Conservation (phyloP, 495 filamentous ascomycete species). For the Aspergillus funiculosus region DNA sequence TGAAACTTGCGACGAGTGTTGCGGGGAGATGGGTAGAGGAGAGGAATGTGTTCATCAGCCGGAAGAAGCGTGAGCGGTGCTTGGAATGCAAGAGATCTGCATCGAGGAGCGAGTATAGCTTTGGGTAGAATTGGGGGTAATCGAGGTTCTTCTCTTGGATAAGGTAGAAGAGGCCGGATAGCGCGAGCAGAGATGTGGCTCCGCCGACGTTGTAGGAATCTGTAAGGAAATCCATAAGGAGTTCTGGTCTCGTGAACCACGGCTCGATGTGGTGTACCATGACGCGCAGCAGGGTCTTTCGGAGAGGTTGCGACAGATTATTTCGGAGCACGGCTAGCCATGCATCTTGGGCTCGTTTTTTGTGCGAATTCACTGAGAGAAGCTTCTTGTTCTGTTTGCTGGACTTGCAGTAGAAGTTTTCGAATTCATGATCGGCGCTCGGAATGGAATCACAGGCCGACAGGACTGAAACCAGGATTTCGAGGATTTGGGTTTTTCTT, state of each 20-base stretch:
- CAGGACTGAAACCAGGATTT: constrained; percentile 57
- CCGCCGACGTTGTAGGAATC: constrained; percentile 86
- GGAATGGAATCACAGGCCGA: constrained; percentile 60
- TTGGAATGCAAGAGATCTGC: constrained; percentile 82
- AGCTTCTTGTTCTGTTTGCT: constrained; percentile 59
- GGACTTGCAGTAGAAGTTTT: constrained; percentile 59
- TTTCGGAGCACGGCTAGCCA: constrained; percentile 75
- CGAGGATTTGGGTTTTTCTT: constrained; percentile 37
- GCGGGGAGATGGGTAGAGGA: constrained; percentile 90
- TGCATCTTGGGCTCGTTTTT: constrained; percentile 65
- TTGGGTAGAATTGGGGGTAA: constrained; percentile 90
- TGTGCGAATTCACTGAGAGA: constrained; percentile 36
- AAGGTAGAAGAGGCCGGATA: constrained; percentile 92
- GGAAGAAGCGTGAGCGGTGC: constrained; percentile 89
- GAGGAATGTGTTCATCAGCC: constrained; percentile 86
- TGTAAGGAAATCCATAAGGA: constrained; percentile 96
- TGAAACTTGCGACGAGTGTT: constrained; percentile 85
- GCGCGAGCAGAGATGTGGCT: constrained; percentile 74
- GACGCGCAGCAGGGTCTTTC: constrained; percentile 68
- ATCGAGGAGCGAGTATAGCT: constrained; percentile 88
- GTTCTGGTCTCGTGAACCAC: constrained; percentile 77
- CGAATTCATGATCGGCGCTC: constrained; percentile 54
- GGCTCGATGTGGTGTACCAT: constrained; percentile 75
- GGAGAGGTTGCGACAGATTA: constrained; percentile 58
- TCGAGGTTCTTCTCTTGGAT: constrained; percentile 91